Evolutionary conservation across 2,329 filamentous ascomycete genomes (phyloP), one percentile per base, ranked within the genome.

Genomic region (Hypoxylon sp.): DNA sequence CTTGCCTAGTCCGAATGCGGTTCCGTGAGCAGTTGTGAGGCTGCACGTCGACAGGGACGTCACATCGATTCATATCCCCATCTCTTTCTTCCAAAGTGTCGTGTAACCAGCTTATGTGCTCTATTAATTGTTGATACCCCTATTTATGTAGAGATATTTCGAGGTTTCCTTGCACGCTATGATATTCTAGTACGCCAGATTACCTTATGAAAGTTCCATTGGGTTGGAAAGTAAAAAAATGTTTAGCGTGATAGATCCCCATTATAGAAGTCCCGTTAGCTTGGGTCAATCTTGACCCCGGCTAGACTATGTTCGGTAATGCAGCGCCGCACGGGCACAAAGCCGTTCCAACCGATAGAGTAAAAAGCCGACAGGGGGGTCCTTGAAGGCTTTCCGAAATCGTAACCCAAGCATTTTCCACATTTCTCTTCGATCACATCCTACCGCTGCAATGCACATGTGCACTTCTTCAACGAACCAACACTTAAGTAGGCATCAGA

Each of bases 1-100:
- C 47, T 55, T 24, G 63, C 52, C 65, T 65, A 64, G 57, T 66
- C 61, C 57, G 44, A n/a, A 65, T 70, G 35, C 44, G 50, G 65
- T 24, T 52, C 57, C 17, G 48, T 63, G 68, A 31, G 29, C 29
- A 31, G 29, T 5, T 5, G 6, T 31, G 29, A 70, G 68, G 68
- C 65, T 70, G 68, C 65, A 68, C 44, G 53, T 59, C 24, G 56
- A 59, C 67, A 67, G 57, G 68, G 65, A 60, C 64, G 50, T 68
- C 65, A 70, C 68, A 68, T 67, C 39, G 6, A 54, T 53, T 64
- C 44, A 57, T 61, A 63, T 60, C 37, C 35, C 47, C 33, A 29
- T 47, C 29, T 31, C 26, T 48, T 53, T 65, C 50, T 61, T 42
- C 50, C 50, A 57, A 54, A 56, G 55, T 51, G 44, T 55, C 11